These are phyloP conservation scores for Silene coronaria DNA, from an alignment of 179 eudicot genomes.

Conservation along the genomic window DNA sequence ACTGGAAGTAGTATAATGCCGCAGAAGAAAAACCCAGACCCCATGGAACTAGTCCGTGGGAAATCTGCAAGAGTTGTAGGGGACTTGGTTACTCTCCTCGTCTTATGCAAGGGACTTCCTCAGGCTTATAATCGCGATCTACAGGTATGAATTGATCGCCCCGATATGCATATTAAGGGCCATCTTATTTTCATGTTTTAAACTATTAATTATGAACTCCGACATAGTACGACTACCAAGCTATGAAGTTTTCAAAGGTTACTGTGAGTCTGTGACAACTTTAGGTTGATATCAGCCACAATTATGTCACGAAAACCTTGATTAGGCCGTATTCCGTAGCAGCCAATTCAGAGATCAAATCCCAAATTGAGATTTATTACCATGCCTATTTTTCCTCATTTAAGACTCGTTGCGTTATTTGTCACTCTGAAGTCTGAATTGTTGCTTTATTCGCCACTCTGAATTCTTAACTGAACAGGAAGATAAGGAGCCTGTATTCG, in stretches of 20 bases:
- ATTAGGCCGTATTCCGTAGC: no score
- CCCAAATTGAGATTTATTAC: no score
- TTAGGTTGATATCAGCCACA: no score
- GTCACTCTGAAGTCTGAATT: no score
- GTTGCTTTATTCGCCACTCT: neutral
- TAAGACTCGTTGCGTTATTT: neutral
- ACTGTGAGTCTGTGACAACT: no score
- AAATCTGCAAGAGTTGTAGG: constrained; percentile 91
- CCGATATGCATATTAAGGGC: neutral
- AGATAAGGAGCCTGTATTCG: constrained; percentile 93
- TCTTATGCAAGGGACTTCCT: constrained; percentile 95
- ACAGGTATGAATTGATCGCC: constrained; percentile 52
- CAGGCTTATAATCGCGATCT: constrained; percentile 95
- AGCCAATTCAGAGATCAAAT: no score
- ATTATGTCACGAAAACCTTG: no score
- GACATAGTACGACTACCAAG: no score
- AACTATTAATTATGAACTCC: no score
- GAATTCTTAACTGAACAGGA: constrained; percentile 57
- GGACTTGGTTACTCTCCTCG: constrained; percentile 82
- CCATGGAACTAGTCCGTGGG: constrained; percentile 99
- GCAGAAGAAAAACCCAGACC: constrained; percentile 98
- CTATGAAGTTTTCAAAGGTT: no score
- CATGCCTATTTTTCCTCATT: no score
- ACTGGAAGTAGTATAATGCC: constrained; percentile 99
- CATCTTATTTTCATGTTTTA: neutral